These are phyloP conservation scores for Begonia fuchsioides DNA, from an alignment of 306 rosid species.

Conservation along the genomic window DNA sequence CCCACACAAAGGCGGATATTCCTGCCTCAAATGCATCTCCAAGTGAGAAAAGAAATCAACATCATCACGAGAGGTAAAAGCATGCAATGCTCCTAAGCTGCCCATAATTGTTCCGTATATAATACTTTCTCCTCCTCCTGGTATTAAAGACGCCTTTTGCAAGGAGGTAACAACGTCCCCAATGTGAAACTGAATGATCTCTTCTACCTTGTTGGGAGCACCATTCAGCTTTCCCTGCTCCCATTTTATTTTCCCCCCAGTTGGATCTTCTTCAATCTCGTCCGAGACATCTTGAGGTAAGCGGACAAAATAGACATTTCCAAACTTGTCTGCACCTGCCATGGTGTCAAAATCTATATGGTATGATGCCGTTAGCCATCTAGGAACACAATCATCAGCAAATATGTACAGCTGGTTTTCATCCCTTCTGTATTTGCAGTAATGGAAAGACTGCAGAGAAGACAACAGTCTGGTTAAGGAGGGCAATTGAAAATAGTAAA, in stretches of 20 bases:
- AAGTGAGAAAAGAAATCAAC: slow-evolving; percentile 94
- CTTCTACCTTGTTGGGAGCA: slow-evolving; percentile 92
- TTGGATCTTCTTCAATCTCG: slow-evolving; percentile 97
- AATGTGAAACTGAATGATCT: slow-evolving; percentile 81
- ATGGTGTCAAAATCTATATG: slow-evolving; percentile 96
- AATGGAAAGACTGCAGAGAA: slow-evolving; percentile 83
- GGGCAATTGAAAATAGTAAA: no score
- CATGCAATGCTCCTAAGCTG: slow-evolving; percentile 83
- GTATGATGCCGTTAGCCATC: slow-evolving; percentile 92
- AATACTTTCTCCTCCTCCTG: slow-evolving; percentile 90
- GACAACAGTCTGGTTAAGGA: no score
- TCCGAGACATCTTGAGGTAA: slow-evolving; percentile 87
- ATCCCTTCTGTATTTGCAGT: slow-evolving; percentile 91
- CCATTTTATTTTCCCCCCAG: slow-evolving; percentile 95
- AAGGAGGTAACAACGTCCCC: slow-evolving; percentile 67
- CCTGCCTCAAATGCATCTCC: slow-evolving; percentile 99
- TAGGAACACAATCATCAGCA: slow-evolving; percentile 90
- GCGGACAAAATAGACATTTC: slow-evolving; percentile 80
- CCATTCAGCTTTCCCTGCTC: slow-evolving; percentile 94
- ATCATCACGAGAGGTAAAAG: slow-evolving; percentile 92
- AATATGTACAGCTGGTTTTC: slow-evolving; percentile 92
- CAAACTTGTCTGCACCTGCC: slow-evolving; percentile 98
- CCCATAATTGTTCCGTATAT: slow-evolving; percentile 93
- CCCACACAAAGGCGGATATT: slow-evolving; percentile 86
- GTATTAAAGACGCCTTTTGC: slow-evolving; percentile 96